phyloP scores from a whole-genome alignment of 2,329 filamentous ascomycete species.

The Cordyceps javanica region DNA sequence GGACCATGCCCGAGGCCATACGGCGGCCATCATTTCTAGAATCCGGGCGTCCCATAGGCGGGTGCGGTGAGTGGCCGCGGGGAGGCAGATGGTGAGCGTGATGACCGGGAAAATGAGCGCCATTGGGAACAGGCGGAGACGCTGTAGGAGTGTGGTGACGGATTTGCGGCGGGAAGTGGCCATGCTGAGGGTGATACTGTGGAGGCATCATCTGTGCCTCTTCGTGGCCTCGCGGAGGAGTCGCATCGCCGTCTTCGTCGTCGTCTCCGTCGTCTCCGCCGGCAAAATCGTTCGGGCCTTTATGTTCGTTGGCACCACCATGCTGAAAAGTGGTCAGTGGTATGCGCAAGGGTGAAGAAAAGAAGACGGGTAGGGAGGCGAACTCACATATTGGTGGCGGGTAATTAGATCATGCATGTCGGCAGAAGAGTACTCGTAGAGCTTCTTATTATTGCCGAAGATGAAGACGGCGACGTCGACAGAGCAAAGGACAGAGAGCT shows the following conservation, averaged over 20 bases:
- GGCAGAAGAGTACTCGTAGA: slow-evolving; percentile 93
- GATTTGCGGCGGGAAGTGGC: slow-evolving; percentile 72
- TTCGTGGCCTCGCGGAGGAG: slow-evolving; percentile 62
- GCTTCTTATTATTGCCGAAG: slow-evolving; percentile 97
- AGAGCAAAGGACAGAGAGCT: slow-evolving; percentile 94
- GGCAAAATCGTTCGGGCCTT: slow-evolving; percentile 87
- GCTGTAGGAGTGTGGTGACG: slow-evolving; percentile 77
- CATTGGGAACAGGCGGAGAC: slow-evolving; percentile 81
- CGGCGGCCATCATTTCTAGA: slow-evolving; percentile 77
- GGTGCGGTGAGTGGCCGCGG: slow-evolving; percentile 77
- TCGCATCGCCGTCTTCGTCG: slow-evolving; percentile 62
- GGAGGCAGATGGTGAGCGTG: slow-evolving; percentile 32
- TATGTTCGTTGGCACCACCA: slow-evolving; percentile 89
- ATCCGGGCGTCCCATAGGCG: slow-evolving; percentile 54
- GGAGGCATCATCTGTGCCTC: slow-evolving; percentile 60
- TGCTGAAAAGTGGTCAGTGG: slow-evolving; percentile 51
- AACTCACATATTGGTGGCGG: slow-evolving; percentile 83
- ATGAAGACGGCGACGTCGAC: slow-evolving; percentile 99
- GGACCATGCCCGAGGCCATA: slow-evolving; percentile 65
- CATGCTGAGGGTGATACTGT: slow-evolving; percentile 60
- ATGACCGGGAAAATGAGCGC: slow-evolving; percentile 58
- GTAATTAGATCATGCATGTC: slow-evolving; percentile 89
- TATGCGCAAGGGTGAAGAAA: slow-evolving; percentile 4
- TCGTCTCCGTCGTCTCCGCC: slow-evolving; percentile 83
- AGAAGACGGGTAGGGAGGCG: neutral